phyloP scores from a whole-genome alignment of 192 early-diverging fungal species.

The Mortierella alpina region DNA sequence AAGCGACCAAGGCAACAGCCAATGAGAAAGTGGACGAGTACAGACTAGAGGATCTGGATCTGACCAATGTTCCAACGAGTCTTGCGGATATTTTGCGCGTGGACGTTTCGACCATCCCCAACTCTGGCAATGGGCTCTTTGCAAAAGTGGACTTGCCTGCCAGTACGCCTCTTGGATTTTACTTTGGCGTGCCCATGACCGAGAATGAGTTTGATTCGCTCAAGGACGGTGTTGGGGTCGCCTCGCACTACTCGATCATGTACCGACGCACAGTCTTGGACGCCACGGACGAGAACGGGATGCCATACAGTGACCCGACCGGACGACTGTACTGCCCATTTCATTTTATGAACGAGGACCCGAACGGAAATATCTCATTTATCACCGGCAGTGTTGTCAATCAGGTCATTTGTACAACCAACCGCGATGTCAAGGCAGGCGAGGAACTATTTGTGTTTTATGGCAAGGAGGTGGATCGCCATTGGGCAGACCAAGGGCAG shows the following conservation, averaged over 20 bases:
- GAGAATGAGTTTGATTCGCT: conserved; percentile 93
- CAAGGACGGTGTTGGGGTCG: conserved; percentile 83
- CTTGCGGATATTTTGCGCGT: conserved; percentile 75
- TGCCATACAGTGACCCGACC: conserved; percentile 77
- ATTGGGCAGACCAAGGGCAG: conserved; percentile 66
- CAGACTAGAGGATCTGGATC: conserved; percentile 61
- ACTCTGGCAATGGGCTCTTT: conserved; percentile 82
- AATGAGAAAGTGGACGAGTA: conserved; percentile 49
- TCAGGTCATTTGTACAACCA: conserved; percentile 88
- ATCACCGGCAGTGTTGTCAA: conserved; percentile 87
- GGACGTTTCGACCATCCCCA: conserved; percentile 71
- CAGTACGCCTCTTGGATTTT: conserved; percentile 88
- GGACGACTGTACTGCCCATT: conserved; percentile 85
- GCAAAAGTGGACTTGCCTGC: conserved; percentile 78
- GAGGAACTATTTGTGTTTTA: conserved; percentile 94
- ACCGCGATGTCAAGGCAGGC: conserved; percentile 73
- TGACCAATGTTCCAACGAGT: conserved; percentile 66
- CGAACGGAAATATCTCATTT: conserved; percentile 77
- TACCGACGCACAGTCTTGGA: conserved; percentile 92
- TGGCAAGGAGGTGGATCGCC: conserved; percentile 87
- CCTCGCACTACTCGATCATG: conserved; percentile 92
- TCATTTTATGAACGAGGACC: conserved; percentile 88
- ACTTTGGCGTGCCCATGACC: conserved; percentile 98
- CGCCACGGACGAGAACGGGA: conserved; percentile 86
- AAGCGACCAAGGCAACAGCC: background rate